Evolutionary conservation across 495 filamentous ascomycete genomes (phyloP).

Genomic region (Aspergillus coremiiformis): DNA sequence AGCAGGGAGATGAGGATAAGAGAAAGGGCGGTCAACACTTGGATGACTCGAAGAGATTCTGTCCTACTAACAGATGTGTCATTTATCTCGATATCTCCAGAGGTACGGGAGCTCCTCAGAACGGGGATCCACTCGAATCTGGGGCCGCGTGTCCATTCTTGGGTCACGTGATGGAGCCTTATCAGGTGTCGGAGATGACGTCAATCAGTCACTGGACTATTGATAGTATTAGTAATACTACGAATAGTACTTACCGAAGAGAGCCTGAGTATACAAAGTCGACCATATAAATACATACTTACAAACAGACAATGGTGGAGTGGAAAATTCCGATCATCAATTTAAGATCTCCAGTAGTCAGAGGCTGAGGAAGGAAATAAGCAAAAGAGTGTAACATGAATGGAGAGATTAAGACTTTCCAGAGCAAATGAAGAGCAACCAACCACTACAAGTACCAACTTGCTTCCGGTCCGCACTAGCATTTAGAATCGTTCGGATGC

Average conservation of each 20-base stretch:
- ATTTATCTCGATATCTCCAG: not conserved
- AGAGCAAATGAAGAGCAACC: too few species aligned
- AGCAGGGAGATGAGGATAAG: not conserved
- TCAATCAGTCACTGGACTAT: not conserved
- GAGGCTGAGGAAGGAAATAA: too few species aligned
- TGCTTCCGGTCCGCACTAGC: not conserved
- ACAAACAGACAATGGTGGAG: too few species aligned
- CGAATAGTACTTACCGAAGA: too few species aligned
- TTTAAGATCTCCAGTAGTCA: too few species aligned
- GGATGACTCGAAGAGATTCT: not conserved
- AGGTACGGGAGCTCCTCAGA: not conserved
- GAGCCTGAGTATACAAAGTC: too few species aligned
- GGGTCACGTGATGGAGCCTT: conserved; percentile 12
- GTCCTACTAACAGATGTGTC: conserved; percentile 2
- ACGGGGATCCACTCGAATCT: conserved; percentile 6
- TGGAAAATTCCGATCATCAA: too few species aligned
- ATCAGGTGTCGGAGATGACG: not conserved
- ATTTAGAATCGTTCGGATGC: not conserved
- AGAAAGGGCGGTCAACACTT: not conserved
- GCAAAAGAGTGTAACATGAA: too few species aligned
- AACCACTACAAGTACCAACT: not conserved
- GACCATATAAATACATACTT: too few species aligned
- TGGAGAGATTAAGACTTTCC: too few species aligned
- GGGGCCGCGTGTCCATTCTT: conserved; percentile 13
- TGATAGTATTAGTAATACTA: too few species aligned